Conservation (phyloP, 441 rosid genomes). For the Capsella rubella region DNA sequence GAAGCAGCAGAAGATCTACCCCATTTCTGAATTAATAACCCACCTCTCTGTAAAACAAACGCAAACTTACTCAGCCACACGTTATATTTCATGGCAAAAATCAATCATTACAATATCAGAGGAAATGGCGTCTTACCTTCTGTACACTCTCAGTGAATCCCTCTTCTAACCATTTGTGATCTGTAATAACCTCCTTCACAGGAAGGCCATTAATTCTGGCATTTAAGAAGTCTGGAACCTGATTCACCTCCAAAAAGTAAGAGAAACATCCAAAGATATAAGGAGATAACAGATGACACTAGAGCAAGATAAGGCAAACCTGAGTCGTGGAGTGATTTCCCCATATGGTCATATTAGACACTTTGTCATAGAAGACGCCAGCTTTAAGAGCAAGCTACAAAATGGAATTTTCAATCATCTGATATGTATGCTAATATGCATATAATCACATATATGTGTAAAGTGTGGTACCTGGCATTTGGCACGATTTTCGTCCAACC, state of each 20-base stretch:
- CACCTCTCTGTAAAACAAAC: conserved; percentile 81
- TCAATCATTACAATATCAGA: neutral
- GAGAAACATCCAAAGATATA: conserved; percentile 19
- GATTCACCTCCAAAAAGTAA: conserved; percentile 35
- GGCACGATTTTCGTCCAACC: conserved; percentile 94
- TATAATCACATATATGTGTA: neutral
- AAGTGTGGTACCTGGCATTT: conserved; percentile 84
- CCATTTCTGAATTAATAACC: conserved; percentile 89
- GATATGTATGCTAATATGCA: neutral
- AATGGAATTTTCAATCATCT: conserved; percentile 2
- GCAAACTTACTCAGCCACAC: conserved; percentile 22
- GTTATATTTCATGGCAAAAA: neutral
- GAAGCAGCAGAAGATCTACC: conserved; percentile 99
- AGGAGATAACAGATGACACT: neutral
- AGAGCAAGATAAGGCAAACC: conserved; percentile 51
- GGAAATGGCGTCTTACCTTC: conserved; percentile 55
- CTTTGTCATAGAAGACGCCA: conserved; percentile 88
- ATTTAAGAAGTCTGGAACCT: conserved; percentile 97
- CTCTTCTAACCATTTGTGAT: conserved; percentile 92
- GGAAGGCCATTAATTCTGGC: conserved; percentile 81
- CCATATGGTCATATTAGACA: conserved; percentile 95
- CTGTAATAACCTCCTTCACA: conserved; percentile 89
- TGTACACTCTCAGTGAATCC: conserved; percentile 92
- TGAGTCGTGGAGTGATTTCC: conserved; percentile 99
- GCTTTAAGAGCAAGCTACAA: conserved; percentile 82